Base-by-base conservation (phyloP, 1,139 yeast genomes). In the Scheffersomyces illinoinensis region DNA sequence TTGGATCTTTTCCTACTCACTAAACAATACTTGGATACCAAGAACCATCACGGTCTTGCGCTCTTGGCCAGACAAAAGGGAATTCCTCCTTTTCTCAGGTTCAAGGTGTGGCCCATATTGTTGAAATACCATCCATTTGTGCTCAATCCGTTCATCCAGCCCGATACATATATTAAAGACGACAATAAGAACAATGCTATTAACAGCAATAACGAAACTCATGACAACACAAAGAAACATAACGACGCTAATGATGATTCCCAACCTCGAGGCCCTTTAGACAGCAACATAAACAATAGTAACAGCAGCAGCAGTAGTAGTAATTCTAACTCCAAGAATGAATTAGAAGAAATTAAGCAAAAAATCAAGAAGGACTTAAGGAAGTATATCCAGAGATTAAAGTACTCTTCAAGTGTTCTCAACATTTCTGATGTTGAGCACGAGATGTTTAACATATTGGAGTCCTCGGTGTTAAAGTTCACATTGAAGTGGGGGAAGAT, bases 91-190 rank as follows among this genome's bases (percentile, higher is more conserved):
- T 84, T 87, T 61, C 78, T 92, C 58, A 81, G 98, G 61, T 87
- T 85, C 65, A 81, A 84, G 61, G 89, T 91, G 12, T 93, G 98
- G 98, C 97, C 98, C 2, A 76, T 91, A 8, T 73, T 93, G 56
- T 74, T 93, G 61, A 88, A 88, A 64, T 86, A 87, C 66, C 98
- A 93, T 71, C 97, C 98, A 0, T 90, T 88, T 77, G 97, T 92
- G 18, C 74, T 86, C 52, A 81, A 87, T 57, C 97, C 97, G 0
- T 89, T 85, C 62, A 80, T 90, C 52, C 83, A 84, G 62, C 89
- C 92, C 1, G 91, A 88, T 61, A 56, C 57, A 24, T 67, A 61
- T 47, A 50, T 60, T 5, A 64, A 64, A 10, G 62, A 63, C 39
- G 67, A 64, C 14, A 67, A 65, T 46, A 56, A 55, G 21, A 66